Evolutionary conservation across 441 rosid genomes (phyloP), one percentile per base, ranked within the genome.

Genomic region (Bocquillonia castaneifolia): DNA sequence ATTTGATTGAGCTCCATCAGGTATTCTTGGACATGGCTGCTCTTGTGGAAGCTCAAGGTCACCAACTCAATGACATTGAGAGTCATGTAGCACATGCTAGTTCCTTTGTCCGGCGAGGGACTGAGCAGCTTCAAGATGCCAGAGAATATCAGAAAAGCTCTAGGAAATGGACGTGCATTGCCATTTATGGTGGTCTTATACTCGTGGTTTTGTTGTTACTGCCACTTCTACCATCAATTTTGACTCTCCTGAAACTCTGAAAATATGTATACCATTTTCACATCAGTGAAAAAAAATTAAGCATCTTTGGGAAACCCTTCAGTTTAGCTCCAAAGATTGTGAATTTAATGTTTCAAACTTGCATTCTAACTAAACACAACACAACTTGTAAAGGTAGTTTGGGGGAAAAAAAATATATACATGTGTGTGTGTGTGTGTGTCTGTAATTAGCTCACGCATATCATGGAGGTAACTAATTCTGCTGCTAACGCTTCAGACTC

Each of bases 11-110:
- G 73, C 82, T 94, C 2, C 97, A 92, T 40, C 96, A 90, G 81
- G 88, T 92, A 6, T 92, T 94, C 80, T 67, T 91, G 69, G 99
- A 93, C 72, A 89, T 93, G 99, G 97, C 97, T 8, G 91, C 89
- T 6, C 72, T 90, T 2, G 96, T 90, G 40, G 97, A 91, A 79
- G 86, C 93, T 32, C 97, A 93, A 62, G 96, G 97, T 8, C 93
- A 88, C 48, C 99, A 91, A 12, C 72, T 94, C 2, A 86, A 90
- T 57, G 91, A 91, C 76, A 91, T 94, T 12, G 96, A 93, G 77
- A 86, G 93, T 13, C 96, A 93, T 47, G 96, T 93, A 0, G 92
- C 90, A 1, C 93, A 87, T 10, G 97, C 99, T 3, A 91, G 82
- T 72, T 91, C 99, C 3, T 93, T 89, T 14, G 96, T 91, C 17